Conservation (phyloP, 2,329 filamentous ascomycete species). For the Emmonsiellopsis sp. region DNA sequence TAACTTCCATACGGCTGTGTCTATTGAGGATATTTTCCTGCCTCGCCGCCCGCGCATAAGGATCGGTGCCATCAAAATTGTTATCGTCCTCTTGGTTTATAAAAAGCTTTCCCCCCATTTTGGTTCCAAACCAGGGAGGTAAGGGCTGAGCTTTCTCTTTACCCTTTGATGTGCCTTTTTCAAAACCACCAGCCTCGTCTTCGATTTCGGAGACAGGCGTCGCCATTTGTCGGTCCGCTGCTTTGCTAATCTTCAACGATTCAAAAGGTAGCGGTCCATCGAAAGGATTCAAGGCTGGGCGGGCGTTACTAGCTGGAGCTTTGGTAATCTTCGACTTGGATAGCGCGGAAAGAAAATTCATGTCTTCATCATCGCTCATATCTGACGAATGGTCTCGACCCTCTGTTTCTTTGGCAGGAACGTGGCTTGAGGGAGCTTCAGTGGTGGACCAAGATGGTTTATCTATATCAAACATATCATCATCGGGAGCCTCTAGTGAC, state of each 20-base stretch:
- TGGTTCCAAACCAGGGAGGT: constrained; percentile 39
- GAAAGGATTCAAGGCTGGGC: constrained; percentile 48
- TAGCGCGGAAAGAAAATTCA: constrained; percentile 70
- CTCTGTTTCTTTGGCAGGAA: constrained; percentile 20
- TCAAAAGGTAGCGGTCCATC: constrained; percentile 85
- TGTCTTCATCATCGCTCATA: constrained; percentile 55
- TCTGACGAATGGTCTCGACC: not conserved
- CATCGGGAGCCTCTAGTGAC: constrained; percentile 53
- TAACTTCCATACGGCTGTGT: constrained; percentile 6
- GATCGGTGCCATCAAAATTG: constrained; percentile 8
- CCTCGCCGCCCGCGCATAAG: constrained; percentile 19
- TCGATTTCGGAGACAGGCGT: constrained; percentile 33
- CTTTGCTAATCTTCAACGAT: constrained; percentile 60
- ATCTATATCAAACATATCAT: constrained; percentile 29
- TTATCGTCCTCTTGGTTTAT: constrained; percentile 24
- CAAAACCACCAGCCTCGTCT: constrained; percentile 56
- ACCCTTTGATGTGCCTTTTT: constrained; percentile 35
- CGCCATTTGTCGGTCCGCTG: not conserved
- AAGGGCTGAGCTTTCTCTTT: constrained; percentile 25
- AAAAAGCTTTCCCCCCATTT: constrained; percentile 22
- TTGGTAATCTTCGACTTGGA: constrained; percentile 60
- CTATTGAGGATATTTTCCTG: constrained; percentile 14
- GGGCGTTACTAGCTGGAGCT: constrained; percentile 23
- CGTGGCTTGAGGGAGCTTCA: constrained; percentile 40
- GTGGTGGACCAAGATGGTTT: constrained; percentile 27